Percentiles rank a stretch among this genome's conserved stretches.
Evolutionary conservation across 2,329 filamentous ascomycete species (phyloP).

Genomic region (Westerdykella ornata): DNA sequence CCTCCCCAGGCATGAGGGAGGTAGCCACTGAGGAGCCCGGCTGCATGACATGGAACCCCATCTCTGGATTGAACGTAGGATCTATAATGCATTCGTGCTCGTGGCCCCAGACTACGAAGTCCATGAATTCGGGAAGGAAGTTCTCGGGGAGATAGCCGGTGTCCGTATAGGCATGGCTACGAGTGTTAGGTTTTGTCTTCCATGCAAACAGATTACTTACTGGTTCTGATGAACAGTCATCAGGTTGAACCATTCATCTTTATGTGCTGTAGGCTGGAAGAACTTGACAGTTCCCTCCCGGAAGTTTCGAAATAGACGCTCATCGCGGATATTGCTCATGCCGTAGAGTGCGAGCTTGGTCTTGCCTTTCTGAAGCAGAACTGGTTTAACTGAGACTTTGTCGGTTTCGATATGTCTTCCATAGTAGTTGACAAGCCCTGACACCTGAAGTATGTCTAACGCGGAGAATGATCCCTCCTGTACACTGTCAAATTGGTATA

Average conservation of each 20-base stretch:
- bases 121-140: conserved; percentile 83
- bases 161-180: conserved; percentile 69
- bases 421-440: conserved; percentile 92
- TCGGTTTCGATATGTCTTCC: conserved; percentile 86
- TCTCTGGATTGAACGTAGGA: conserved; percentile 74
- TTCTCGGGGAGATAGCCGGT: conserved; percentile 93
- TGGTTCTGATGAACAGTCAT: conserved; percentile 96
- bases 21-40: conserved; percentile 95
- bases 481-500: conserved; percentile 7
- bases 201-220: conserved; percentile 14
- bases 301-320: conserved; percentile 89
- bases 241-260: conserved; percentile 90
- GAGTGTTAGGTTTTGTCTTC: conserved; percentile 2
- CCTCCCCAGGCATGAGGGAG: conserved; percentile 82
- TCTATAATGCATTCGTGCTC: conserved; percentile 95
- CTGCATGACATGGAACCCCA: conserved; percentile 92
- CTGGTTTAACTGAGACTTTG: conserved; percentile 85
- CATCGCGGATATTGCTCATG: conserved; percentile 91
- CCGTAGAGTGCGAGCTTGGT: conserved; percentile 93
- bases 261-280: conserved; percentile 73
- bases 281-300: conserved; percentile 90
- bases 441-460: conserved; percentile 82
- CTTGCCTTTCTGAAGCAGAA: conserved; percentile 84
- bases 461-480: conserved; percentile 81
- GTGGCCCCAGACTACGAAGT: conserved; percentile 93